Base-by-base conservation (phyloP, 2,329 filamentous ascomycete genomes). In the Colletotrichum paranaense region DNA sequence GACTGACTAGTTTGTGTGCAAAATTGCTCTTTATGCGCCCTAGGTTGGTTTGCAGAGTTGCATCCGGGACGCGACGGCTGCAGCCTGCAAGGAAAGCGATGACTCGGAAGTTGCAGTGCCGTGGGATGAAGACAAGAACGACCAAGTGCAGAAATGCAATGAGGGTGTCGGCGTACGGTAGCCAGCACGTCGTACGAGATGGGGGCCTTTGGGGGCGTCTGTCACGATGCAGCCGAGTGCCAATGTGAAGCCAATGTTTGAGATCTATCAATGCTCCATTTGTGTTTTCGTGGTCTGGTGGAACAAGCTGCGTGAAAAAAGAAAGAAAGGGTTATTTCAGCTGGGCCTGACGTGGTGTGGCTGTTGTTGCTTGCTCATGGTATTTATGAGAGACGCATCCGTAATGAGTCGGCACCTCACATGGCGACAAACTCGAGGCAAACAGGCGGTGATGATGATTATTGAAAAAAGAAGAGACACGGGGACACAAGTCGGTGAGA, bases 231-330 rank as follows among this genome's bases (percentile, higher is more conserved):
- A 8, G 58, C 66, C 46, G 30, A 28, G 67, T 14, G 28, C 11
- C n/a, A 52, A 55, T 38, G 59, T 73, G 67, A 70, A 30, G 62
- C 71, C 71, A 73, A 71, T 73, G 71, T 73, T 71, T 73, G 46
- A 56, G 71, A 62, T 70, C 42, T 59, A 62, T 66, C 60, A 19
- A 35, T 30, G 56, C 26, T n/a, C 60, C 70, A 57, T 70, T 49
- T 62, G 53, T 38, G 19, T 42, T 22, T 49, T n/a, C 19, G 57
- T 49, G 42, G 14, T 22, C 60, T 6, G 35, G 42, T 68, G 69
- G 59, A 62, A 66, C 71, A 62, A 9, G 11, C n/a, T 57, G 32
- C 4, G 24, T 14, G 16, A 14, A 55, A 55, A 16, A 65, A 42
- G 62, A 59, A 64, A 72, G 28, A 35, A 60, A 64, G 46, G 28